Base-by-base conservation (phyloP, 2,329 filamentous ascomycete species). In the Teratosphaeria viscida region DNA sequence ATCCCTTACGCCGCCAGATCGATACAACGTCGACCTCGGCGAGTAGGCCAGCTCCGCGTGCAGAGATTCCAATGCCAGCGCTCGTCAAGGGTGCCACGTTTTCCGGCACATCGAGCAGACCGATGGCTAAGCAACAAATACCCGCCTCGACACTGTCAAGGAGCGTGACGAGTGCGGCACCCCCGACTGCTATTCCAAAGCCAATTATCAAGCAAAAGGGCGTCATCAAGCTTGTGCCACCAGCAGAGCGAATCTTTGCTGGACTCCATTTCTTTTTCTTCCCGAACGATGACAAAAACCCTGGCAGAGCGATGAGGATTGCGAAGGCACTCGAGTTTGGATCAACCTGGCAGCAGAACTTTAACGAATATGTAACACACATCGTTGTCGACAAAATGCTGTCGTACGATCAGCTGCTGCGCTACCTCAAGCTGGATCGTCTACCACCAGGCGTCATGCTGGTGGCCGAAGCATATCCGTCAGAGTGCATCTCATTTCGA, bases 311-410 rank as follows among this genome's bases (percentile, higher is more conserved):
- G 58, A 73, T 85, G 60, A 85, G 89, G 3, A 95, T 96, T 57
- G 81, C 81, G 34, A 91, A 87, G 71, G 86, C 88, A 0, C 81
- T 84, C 57, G 85, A 90, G 67, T 85, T 85, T 70, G 92, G 92
- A 52, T 92, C 87, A 1, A 75, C 71, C 0, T 94, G 91, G 85
- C 81, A 84, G 32, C 80, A 79, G 56, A 74, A 78, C 0, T 82
- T 86, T 69, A 72, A 73, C 34, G 66, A 71, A 0, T 73, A 74
- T 6, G 82, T 94, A 16, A 95, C 88, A 0, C 90, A 96, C 74
- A 76, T 95, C 55, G 80, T 97, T 60, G 86, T 90, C 1, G 92
- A 96, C 69, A 86, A 84, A 64, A 74, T 74, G 1, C 74, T 94
- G 56, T 76, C 76, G 0, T 92, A 85, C 68, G 73, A 78, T 3